Base-by-base conservation (phyloP, 2,329 filamentous ascomycete species). In the Trichophyton rubrum region DNA sequence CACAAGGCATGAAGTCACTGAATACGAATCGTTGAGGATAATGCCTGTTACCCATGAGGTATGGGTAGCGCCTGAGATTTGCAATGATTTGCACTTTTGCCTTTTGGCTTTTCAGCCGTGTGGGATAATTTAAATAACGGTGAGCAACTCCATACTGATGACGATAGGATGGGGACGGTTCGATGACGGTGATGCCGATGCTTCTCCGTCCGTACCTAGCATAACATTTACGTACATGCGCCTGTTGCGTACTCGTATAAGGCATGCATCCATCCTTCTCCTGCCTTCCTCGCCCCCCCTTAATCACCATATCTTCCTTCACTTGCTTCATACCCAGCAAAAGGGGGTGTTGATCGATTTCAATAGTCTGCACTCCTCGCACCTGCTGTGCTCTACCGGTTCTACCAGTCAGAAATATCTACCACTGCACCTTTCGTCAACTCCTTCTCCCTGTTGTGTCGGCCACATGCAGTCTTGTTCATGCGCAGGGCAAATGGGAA, bases 11-110 rank as follows among this genome's bases (percentile, higher is more conserved):
- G 51, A 17, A 30, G n/a, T 35, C 51, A n/a, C 27, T 38, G 33
- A 33, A 55, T 55, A 55, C 51, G 51, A 55, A 30, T 33, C n/a
- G 51, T 38, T 55, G 51, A 55, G 51, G 51, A 35, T 55, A 35
- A 55, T 55, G 51, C 51, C 51, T 55, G 51, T 35, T 38, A 55
- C 24, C 45, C 45, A 51, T 51, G 45, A 51, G 45, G 22, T 51
- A 51, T 11, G 33, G 45, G 45, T 27, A 51, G 45, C 20, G 45
- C 45, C 45, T 27, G 45, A 51, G 45, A 51, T 51, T 22, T 51
- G 45, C 45, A 22, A 51, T 51, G 45, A 51, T 51, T 51, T 51
- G 45, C 45, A 51, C 30, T 51, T 30, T 51, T 51, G 24, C 45
- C 20, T 51, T 51, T 51, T 51, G 15, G 45, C 20, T 22, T 51